These are phyloP conservation scores for Diaporthe ilicicola DNA, from an alignment of 2,329 filamentous ascomycete species.

Conservation along the genomic window DNA sequence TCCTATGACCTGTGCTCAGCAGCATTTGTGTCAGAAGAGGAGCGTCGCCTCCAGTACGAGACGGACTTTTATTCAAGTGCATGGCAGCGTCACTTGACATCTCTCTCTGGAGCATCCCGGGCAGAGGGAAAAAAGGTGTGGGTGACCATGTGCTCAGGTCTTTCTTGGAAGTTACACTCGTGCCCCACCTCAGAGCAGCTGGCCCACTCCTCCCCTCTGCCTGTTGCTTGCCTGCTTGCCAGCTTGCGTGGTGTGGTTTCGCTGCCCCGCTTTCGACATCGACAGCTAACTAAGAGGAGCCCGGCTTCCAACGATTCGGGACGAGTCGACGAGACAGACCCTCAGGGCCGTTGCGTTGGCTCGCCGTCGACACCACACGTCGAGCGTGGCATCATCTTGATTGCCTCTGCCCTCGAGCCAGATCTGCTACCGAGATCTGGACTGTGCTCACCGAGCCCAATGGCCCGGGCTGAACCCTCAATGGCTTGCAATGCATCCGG, in stretches of 20 bases:
- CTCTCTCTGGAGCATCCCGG: background rate
- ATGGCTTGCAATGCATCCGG: background rate
- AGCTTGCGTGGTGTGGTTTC: constrained; percentile 18
- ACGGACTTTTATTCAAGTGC: background rate
- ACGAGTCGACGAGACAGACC: background rate
- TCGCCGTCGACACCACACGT: background rate
- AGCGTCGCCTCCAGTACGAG: background rate
- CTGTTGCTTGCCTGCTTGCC: background rate
- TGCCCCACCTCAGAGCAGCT: constrained; percentile 21
- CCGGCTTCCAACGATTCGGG: constrained; percentile 15
- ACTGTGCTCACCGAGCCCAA: background rate
- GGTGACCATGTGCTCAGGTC: constrained; percentile 8
- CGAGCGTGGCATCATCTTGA: background rate
- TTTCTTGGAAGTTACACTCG: constrained; percentile 7
- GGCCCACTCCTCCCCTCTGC: constrained; percentile 7
- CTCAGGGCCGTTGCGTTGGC: background rate
- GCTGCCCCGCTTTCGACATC: constrained; percentile 24
- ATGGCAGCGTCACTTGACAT: constrained; percentile 22
- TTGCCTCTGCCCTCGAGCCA: constrained; percentile 1
- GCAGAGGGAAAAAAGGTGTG: constrained; percentile 1
- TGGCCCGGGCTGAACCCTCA: constrained; percentile 8
- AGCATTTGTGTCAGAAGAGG: constrained; percentile 6
- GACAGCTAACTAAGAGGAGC: constrained; percentile 21
- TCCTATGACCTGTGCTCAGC: constrained; percentile 4
- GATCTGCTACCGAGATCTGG: background rate